phyloP scores from a whole-genome alignment of 495 filamentous ascomycete species.

The Mycothermus thermophilus region DNA sequence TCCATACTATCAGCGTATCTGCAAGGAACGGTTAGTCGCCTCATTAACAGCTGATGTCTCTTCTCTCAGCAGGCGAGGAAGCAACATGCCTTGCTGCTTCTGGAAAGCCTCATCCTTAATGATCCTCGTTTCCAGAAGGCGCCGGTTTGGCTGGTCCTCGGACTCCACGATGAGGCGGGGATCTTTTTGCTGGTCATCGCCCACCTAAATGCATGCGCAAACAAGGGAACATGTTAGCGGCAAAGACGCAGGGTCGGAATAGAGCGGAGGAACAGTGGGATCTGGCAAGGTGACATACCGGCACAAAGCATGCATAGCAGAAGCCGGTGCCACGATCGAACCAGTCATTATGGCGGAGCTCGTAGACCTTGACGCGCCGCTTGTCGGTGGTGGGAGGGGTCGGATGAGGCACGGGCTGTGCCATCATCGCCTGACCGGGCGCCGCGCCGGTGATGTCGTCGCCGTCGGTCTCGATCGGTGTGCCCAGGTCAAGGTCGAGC shows the following conservation, averaged over 20 bases:
- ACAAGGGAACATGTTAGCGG: slow-evolving; percentile 7
- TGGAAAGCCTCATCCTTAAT: slow-evolving; percentile 93
- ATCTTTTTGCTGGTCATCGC: slow-evolving; percentile 44
- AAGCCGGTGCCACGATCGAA: slow-evolving; percentile 95
- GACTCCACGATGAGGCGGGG: slow-evolving; percentile 83
- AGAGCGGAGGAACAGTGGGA: neutral
- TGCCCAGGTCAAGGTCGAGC: slow-evolving; percentile 18
- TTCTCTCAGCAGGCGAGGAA: too few relatives aligned
- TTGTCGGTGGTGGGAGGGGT: slow-evolving; percentile 71
- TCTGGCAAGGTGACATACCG: slow-evolving; percentile 43
- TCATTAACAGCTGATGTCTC: too few relatives aligned
- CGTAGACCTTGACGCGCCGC: slow-evolving; percentile 98
- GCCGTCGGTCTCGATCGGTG: too few relatives aligned
- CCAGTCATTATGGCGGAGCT: slow-evolving; percentile 97
- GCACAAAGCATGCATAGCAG: slow-evolving; percentile 63
- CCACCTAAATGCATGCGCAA: slow-evolving; percentile 17
- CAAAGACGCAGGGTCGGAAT: neutral
- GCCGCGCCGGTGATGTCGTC: slow-evolving; percentile 24
- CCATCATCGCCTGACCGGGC: slow-evolving; percentile 52
- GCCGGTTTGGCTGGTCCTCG: slow-evolving; percentile 73
- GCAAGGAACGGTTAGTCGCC: slow-evolving; percentile 23
- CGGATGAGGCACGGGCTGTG: slow-evolving; percentile 70
- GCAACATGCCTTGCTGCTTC: slow-evolving; percentile 92
- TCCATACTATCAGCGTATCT: slow-evolving; percentile 99
- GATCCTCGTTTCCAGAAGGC: slow-evolving; percentile 79